Evolutionary conservation across 306 rosid species (phyloP).

Genomic region (Vigna angularis): DNA sequence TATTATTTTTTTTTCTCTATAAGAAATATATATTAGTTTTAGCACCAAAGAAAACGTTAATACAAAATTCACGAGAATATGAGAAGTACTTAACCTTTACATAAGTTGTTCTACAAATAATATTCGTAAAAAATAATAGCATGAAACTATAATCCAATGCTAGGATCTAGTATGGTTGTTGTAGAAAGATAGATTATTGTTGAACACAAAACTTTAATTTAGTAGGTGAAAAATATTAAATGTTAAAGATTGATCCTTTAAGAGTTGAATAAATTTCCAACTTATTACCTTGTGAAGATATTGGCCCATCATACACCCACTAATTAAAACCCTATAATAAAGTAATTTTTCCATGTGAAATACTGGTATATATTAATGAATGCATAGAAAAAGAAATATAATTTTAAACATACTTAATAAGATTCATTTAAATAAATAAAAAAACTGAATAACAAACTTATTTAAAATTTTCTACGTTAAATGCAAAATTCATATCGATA

Average conservation of each 20-base stretch:
- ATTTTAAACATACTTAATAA: not conserved
- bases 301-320: not conserved
- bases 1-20: too few relatives aligned
- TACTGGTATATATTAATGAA: not conserved
- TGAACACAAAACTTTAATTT: not conserved
- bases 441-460: too few relatives aligned
- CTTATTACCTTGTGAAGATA: not conserved
- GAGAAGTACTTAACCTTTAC: not conserved
- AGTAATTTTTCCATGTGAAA: not conserved
- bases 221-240: not conserved
- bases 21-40: too few relatives aligned
- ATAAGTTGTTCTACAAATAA: not conserved
- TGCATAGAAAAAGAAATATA: not conserved
- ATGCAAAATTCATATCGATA: too few relatives aligned
- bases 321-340: not conserved
- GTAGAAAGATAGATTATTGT: not conserved
- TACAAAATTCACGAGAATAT: not conserved
- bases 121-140: not conserved
- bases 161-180: not conserved
- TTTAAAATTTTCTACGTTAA: too few relatives aligned
- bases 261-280: conserved; percentile 1
- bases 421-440: not conserved
- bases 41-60: not conserved
- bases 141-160: not conserved
- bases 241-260: not conserved